Evolutionary conservation across 441 rosid species (phyloP).

Genomic region (Isatis lusitanica): DNA sequence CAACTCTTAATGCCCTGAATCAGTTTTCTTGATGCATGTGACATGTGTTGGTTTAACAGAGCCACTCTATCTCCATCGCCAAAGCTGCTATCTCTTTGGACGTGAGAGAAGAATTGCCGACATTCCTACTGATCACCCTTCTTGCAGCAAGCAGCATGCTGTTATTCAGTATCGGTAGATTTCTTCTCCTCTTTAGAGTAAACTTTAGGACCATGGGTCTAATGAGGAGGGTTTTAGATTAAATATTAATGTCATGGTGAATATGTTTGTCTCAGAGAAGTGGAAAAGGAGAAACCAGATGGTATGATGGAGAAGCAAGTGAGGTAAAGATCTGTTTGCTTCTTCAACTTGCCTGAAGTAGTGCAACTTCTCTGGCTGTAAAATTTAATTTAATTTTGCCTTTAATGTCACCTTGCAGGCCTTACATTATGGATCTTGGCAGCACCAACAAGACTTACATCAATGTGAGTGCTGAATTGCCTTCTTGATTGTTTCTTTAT

Average conservation of each 20-base stretch:
- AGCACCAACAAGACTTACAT: slow-evolving; percentile 87
- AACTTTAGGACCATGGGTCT: background rate
- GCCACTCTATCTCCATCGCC: slow-evolving; percentile 89
- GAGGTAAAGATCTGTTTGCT: slow-evolving; percentile 45
- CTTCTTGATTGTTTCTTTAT: background rate
- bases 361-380: background rate
- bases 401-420: slow-evolving; percentile 45
- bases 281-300: slow-evolving; percentile 77
- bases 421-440: slow-evolving; percentile 92
- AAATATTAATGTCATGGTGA: slow-evolving; percentile 13
- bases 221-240: background rate
- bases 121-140: slow-evolving; percentile 92
- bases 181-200: background rate
- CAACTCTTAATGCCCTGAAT: background rate
- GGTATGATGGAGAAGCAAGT: slow-evolving; percentile 63
- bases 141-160: slow-evolving; percentile 98
- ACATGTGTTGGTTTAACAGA: slow-evolving; percentile 45
- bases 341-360: background rate
- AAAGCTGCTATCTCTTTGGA: slow-evolving; percentile 90
- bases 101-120: slow-evolving; percentile 92
- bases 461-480: slow-evolving; percentile 60
- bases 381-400: background rate
- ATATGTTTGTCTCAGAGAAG: slow-evolving; percentile 58
- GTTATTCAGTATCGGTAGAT: slow-evolving; percentile 80
- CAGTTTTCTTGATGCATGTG: background rate